These are phyloP conservation scores for Metschnikowia bowlesiae DNA, from an alignment of 805 yeast genomes.

Conservation along the genomic window DNA sequence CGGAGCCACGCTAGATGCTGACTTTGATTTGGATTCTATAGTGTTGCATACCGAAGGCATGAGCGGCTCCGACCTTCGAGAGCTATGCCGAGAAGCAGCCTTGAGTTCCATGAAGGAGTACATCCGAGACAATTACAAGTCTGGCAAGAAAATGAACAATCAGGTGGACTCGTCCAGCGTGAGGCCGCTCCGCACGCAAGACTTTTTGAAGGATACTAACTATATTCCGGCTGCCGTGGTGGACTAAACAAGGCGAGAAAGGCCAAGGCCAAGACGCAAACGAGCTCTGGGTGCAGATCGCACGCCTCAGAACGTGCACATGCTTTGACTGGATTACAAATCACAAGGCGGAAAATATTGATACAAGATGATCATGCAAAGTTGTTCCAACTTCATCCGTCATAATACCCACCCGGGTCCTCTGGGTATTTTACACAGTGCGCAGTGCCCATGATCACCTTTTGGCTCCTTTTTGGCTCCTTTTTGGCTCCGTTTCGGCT, in stretches of 20 bases:
- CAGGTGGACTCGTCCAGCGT: conserved; percentile 40
- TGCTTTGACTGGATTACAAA: too few relatives aligned
- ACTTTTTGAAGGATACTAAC: conserved; percentile 45
- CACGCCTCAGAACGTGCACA: too few relatives aligned
- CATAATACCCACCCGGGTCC: too few relatives aligned
- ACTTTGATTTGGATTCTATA: conserved; percentile 57
- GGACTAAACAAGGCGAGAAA: conserved; percentile 5
- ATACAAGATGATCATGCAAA: too few relatives aligned
- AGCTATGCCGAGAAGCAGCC: conserved; percentile 90
- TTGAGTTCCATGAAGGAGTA: conserved; percentile 83
- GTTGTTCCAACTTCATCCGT: too few relatives aligned
- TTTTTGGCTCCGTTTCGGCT: too few relatives aligned
- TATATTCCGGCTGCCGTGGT: conserved; percentile 12
- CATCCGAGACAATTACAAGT: conserved; percentile 55
- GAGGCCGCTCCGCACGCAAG: conserved; percentile 61
- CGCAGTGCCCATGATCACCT: too few relatives aligned
- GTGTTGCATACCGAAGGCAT: conserved; percentile 61
- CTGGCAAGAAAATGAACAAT: conserved; percentile 18
- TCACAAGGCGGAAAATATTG: too few relatives aligned
- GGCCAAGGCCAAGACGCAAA: too few relatives aligned
- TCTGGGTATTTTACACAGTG: too few relatives aligned
- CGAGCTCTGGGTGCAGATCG: too few relatives aligned
- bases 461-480: too few relatives aligned
- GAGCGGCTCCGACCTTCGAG: conserved; percentile 90
- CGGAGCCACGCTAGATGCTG: conserved; percentile 56